phyloP scores from a whole-genome alignment of 169 alveolate genomes.

The Babesia ovata region DNA sequence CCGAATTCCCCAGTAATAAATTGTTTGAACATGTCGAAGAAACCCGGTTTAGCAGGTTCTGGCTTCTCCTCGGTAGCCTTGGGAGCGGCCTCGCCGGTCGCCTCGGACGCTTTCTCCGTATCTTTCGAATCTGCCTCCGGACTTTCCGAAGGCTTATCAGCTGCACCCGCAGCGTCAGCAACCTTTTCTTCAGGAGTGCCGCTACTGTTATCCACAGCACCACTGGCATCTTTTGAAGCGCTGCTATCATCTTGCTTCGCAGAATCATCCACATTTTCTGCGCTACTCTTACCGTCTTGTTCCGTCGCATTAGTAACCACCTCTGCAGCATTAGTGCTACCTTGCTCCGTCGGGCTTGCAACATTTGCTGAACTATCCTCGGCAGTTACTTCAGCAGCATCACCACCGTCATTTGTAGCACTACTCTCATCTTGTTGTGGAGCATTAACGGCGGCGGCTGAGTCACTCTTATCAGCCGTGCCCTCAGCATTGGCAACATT shows the following conservation, averaged over 20 bases:
- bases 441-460: background rate
- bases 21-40: background rate
- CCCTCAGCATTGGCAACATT: background rate
- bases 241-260: no score
- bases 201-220: no score
- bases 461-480: background rate
- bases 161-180: background rate
- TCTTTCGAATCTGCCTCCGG: background rate
- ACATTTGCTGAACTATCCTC: background rate
- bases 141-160: background rate
- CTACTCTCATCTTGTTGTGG: background rate
- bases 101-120: background rate
- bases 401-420: background rate
- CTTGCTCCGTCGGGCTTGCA: background rate
- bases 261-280: no score
- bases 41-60: background rate
- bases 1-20: background rate
- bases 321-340: background rate
- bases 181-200: no score
- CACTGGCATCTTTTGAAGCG: no score
- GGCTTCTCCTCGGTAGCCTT: constrained; percentile 2
- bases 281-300: background rate
- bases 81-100: background rate
- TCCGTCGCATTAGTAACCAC: background rate
- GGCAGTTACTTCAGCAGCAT: background rate